A percentile compares a stretch with the other conserved stretches of the same genome.
Conservation (phyloP, 257 asterid species). For the Nicotiana undulata region DNA sequence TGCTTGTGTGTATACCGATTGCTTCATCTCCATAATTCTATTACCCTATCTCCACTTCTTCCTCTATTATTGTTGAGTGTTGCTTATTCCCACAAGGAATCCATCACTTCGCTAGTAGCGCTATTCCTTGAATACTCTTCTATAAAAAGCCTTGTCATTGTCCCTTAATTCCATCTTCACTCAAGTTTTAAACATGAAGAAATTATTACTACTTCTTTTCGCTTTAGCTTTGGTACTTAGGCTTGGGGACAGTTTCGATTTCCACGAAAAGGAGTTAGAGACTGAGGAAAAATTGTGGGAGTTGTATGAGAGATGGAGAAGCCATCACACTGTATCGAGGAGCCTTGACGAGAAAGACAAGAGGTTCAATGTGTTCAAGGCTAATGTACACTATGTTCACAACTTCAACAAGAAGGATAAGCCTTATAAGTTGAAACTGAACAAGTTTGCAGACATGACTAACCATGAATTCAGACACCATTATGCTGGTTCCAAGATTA, state of each 20-base stretch:
- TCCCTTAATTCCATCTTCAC: not conserved
- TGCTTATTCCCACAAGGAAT: constrained; percentile 27
- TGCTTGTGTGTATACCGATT: not conserved
- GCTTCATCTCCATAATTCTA: not conserved
- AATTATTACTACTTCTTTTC: constrained; percentile 21
- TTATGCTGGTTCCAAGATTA: constrained; percentile 60
- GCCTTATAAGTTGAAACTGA: constrained; percentile 72
- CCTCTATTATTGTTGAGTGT: constrained; percentile 14
- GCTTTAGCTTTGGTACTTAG: constrained; percentile 31
- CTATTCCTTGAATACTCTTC: constrained; percentile 5
- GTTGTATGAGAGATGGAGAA: constrained; percentile 84
- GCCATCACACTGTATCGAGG: constrained; percentile 70
- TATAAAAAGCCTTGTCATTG: constrained; percentile 38
- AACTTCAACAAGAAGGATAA: constrained; percentile 55
- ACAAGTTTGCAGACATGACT: constrained; percentile 87
- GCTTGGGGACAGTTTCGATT: constrained; percentile 51
- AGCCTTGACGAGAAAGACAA: constrained; percentile 53
- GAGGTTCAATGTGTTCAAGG: constrained; percentile 72
- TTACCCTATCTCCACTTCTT: not conserved
- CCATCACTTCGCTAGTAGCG: constrained; percentile 2
- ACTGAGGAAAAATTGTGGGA: constrained; percentile 70
- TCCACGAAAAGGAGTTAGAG: constrained; percentile 63
- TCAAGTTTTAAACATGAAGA: constrained; percentile 19
- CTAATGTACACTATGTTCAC: constrained; percentile 54
- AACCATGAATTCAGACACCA: constrained; percentile 65